Conservation (phyloP, 345 rosid genomes). For the Salix purpurea region DNA sequence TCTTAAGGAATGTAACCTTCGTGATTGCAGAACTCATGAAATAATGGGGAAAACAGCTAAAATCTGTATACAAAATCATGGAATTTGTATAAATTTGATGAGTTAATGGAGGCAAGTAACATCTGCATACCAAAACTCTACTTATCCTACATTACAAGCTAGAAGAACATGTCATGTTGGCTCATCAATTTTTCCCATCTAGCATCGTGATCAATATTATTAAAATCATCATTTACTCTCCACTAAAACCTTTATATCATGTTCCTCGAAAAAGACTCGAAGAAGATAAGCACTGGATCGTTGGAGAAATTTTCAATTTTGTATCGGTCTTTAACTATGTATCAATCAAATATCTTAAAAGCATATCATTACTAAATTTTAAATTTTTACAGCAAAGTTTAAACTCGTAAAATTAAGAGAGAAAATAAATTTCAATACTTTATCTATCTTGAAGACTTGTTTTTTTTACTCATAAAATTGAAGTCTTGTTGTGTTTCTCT, state of each 20-base stretch:
- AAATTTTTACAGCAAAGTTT: too few relatives aligned
- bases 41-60: background rate
- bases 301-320: background rate
- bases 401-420: too few relatives aligned
- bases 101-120: conserved; percentile 7
- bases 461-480: too few relatives aligned
- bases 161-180: conserved; percentile 9
- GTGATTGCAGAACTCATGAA: background rate
- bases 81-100: background rate
- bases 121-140: background rate
- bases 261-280: background rate
- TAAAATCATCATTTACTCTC: background rate
- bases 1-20: background rate
- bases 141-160: background rate
- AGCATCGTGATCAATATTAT: background rate
- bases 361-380: too few relatives aligned
- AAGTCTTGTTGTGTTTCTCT: background rate
- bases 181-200: background rate
- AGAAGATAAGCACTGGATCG: background rate
- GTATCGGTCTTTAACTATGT: too few relatives aligned
- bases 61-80: background rate
- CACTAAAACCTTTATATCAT: background rate
- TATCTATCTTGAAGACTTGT: too few relatives aligned
- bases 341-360: too few relatives aligned
- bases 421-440: too few relatives aligned